Evolutionary conservation across 2,329 filamentous ascomycete species (phyloP).

Genomic region (Chrysoporthe puriensis): DNA sequence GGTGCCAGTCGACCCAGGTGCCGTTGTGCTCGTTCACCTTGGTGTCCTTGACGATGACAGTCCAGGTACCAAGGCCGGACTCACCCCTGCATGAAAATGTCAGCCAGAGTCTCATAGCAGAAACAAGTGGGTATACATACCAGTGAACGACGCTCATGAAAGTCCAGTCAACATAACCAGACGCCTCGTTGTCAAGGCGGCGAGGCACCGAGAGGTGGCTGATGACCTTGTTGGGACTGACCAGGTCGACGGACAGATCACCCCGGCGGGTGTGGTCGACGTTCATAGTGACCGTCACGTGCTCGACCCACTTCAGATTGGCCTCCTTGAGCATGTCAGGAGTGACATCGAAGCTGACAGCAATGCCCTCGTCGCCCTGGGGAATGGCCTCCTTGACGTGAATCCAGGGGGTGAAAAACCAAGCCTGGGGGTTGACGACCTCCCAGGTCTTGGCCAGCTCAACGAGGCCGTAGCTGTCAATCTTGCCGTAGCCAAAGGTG

Average conservation of each 20-base stretch:
- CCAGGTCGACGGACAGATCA: constrained; percentile 88
- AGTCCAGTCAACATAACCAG: constrained; percentile 92
- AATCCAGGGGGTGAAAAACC: constrained; percentile 92
- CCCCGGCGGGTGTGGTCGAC: constrained; percentile 84
- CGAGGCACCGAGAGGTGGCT: constrained; percentile 83
- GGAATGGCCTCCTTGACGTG: constrained; percentile 86
- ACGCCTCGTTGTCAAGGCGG: constrained; percentile 64
- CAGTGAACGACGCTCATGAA: constrained; percentile 99
- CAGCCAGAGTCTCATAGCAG: constrained; percentile 33
- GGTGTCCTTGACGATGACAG: constrained; percentile 84
- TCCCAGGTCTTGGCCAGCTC: constrained; percentile 85
- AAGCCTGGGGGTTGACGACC: constrained; percentile 91
- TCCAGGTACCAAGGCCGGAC: constrained; percentile 85
- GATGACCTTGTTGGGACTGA: constrained; percentile 79
- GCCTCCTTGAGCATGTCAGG: constrained; percentile 77
- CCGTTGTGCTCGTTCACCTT: constrained; percentile 76
- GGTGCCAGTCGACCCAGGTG: constrained; percentile 85
- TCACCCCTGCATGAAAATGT: constrained; percentile 70
- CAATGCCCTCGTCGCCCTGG: constrained; percentile 78
- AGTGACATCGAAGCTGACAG: constrained; percentile 81
- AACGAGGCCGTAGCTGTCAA: constrained; percentile 85
- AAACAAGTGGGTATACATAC: constrained; percentile 53
- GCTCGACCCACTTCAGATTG: constrained; percentile 86
- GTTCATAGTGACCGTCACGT: constrained; percentile 98
- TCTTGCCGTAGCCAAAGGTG: constrained; percentile 92